Percentiles rank a stretch among this genome's conserved stretches.
Evolutionary conservation across 805 yeast species (phyloP).

Genomic region (Barnettozyma vustinii): DNA sequence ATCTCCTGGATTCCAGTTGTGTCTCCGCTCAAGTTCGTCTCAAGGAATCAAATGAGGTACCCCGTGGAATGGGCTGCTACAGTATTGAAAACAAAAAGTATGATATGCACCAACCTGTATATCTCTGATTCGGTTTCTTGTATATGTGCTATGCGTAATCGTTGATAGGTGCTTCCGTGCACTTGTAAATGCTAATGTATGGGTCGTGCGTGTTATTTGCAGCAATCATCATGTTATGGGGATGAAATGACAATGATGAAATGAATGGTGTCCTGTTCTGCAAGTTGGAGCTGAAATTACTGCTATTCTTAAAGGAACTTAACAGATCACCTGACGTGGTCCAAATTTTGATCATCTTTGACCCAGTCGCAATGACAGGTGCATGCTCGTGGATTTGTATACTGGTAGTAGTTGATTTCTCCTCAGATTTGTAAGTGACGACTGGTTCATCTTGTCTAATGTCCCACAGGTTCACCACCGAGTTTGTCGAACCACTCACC

Average conservation of each 20-base stretch:
- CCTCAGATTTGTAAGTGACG: constrained; percentile 52
- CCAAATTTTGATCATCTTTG: constrained; percentile 74
- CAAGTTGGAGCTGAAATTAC: constrained; percentile 18
- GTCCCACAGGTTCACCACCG: constrained; percentile 87
- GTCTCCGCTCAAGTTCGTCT: no score
- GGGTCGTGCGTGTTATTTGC: constrained; percentile 77
- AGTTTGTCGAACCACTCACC: constrained; percentile 77
- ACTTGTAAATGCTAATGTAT: constrained; percentile 56
- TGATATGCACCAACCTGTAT: no score
- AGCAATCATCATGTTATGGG: constrained; percentile 92
- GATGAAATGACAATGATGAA: constrained; percentile 73
- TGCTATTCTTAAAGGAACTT: constrained; percentile 48
- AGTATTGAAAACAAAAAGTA: no score
- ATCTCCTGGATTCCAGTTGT: no score
- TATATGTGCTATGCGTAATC: constrained; percentile 2
- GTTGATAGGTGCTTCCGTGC: constrained; percentile 30
- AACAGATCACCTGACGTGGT: constrained; percentile 77
- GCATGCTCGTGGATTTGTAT: constrained; percentile 94
- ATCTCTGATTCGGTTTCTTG: neutral
- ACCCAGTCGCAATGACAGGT: constrained; percentile 86
- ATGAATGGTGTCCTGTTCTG: constrained; percentile 39
- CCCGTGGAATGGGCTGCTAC: no score
- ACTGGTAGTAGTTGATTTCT: constrained; percentile 43
- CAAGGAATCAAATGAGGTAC: no score
- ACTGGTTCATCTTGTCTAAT: constrained; percentile 72